Conservation (phyloP, 1,139 yeast genomes). For the Magnusiomyces suaveolens region DNA sequence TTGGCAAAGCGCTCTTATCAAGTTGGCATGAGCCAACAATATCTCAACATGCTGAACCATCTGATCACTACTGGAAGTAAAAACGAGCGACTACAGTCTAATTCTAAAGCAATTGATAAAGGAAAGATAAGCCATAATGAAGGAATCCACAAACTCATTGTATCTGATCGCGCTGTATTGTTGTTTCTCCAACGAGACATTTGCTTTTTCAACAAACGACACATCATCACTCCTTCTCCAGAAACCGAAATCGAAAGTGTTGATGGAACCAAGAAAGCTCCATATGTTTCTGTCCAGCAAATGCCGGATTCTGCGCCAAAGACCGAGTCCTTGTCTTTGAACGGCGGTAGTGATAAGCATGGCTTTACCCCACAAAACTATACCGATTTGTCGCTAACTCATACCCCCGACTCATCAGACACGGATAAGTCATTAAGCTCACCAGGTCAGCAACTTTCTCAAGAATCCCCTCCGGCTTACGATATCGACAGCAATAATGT, state of each 20-base stretch:
- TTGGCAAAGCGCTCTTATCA: conserved; percentile 7
- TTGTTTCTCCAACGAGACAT: conserved; percentile 9
- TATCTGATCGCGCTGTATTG: conserved; percentile 6
- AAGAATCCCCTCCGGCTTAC: too few relatives aligned
- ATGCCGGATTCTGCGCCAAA: too few relatives aligned
- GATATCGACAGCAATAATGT: background rate
- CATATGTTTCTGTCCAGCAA: background rate
- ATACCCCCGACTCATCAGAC: background rate
- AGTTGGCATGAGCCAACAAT: background rate
- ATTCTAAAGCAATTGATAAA: background rate
- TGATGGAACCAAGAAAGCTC: background rate
- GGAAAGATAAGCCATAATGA: background rate
- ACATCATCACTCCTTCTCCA: conserved; percentile 9
- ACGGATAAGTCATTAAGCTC: background rate
- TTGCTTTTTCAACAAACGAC: conserved; percentile 12
- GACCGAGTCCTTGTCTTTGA: too few relatives aligned
- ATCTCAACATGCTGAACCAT: background rate
- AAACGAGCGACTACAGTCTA: background rate
- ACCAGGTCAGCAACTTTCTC: too few relatives aligned
- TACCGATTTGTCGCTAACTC: background rate
- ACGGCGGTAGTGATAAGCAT: background rate
- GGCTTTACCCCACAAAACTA: background rate
- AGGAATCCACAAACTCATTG: background rate
- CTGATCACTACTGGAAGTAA: background rate
- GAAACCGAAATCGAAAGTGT: conserved; percentile 6